Evolutionary conservation across 177 flowering plant genomes (phyloP), one percentile per base, ranked within the genome.

Genomic region (Vitis hybrid): DNA sequence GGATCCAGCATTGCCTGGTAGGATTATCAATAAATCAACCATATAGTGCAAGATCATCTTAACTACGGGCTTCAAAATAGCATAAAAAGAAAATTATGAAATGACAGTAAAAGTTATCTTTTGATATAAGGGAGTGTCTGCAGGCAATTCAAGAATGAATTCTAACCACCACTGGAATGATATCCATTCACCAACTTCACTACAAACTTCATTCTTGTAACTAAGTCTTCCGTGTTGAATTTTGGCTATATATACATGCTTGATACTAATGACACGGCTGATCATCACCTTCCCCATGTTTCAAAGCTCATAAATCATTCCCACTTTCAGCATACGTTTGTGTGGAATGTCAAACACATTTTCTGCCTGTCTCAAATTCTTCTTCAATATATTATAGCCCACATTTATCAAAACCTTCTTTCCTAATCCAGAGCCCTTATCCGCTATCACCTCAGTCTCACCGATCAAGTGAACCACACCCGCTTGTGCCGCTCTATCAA

Each of bases 1-100:
- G 90, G 93, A 26, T 95, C 96, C 75, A 91, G 73, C 98, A 94
- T 92, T n/a, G 56, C 84, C 98, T 94, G 89, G 54, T 39, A 54
- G 23, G 45, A 59, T 57, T 10, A 72, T n/a, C 21, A 30, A 70
- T 12, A 26, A 60, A 65, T 51, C 32, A 62, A 13, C 17, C 65
- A 66, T 52, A n/a, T 54, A 3, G 14, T 54, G 17, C 56, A 14
- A 54, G 56, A 1, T 13, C 56, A 54, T 54, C n/a, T 13, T n/a
- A 14, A 11, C 15, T 54, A 11, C 4, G 1, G 14, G n/a, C 30
- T 13, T 62, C 2, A 13, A 51, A 23, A 18, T 14, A 66, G n/a
- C 3, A 67, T 54, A 32, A 9, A 62, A 5, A 2, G n/a, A 39
- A 62, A 8, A 62, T 19, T 3, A 32, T 49, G 17, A 14, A 50